A percentile compares a stretch with the other conserved stretches of the same genome.
Evolutionary conservation across 345 rosid genomes (phyloP).

Genomic region (Litchi chinensis): DNA sequence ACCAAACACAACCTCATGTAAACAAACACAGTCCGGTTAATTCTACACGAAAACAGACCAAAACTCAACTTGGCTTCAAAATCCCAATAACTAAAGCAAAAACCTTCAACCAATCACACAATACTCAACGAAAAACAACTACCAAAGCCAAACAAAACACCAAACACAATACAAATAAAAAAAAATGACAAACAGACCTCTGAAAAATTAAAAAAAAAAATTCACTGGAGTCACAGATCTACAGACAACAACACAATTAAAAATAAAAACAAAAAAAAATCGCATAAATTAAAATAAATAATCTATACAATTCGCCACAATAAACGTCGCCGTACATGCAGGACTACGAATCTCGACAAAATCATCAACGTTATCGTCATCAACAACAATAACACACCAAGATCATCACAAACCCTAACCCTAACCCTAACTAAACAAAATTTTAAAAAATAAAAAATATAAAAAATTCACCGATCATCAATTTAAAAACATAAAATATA

Average conservation of each 20-base stretch:
- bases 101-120: background rate
- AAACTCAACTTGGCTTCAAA: background rate
- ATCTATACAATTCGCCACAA: background rate
- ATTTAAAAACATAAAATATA: background rate
- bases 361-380: background rate
- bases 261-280: background rate
- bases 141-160: background rate
- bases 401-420: slow-evolving; percentile 11
- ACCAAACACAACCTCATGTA: background rate
- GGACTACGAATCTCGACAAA: background rate
- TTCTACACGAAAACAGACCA: background rate
- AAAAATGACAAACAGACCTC: background rate
- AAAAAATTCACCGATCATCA: background rate
- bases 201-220: background rate
- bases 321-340: background rate
- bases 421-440: slow-evolving; percentile 6
- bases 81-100: background rate
- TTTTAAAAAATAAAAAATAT: no score
- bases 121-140: background rate
- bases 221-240: background rate
- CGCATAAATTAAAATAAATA: background rate
- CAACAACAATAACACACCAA: background rate
- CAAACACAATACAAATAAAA: background rate
- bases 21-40: background rate
- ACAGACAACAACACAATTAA: background rate